phyloP scores from a whole-genome alignment of 345 rosid genomes.

The Melastoma malabathricum region DNA sequence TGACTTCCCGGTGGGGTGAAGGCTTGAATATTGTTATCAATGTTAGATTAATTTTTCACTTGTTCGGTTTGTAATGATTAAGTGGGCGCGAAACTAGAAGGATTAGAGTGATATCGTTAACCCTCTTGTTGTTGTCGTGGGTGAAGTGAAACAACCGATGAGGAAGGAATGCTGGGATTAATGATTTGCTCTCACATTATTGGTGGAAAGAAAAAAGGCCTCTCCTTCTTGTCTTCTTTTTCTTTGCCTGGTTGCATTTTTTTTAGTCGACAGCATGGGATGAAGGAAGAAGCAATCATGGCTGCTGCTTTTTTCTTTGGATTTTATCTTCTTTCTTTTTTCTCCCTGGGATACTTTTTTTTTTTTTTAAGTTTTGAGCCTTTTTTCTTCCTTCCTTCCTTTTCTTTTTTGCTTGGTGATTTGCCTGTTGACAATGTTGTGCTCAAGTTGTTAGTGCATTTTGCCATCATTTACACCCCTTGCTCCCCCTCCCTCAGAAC shows the following conservation, averaged over 20 bases:
- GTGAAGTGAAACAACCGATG: too few relatives aligned
- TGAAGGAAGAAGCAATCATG: not conserved
- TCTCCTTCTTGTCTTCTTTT: not conserved
- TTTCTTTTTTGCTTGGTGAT: slow-evolving; percentile 3
- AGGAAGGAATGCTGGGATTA: too few relatives aligned
- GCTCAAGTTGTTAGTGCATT: slow-evolving; percentile 3
- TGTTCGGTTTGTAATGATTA: too few relatives aligned
- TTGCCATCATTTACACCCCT: slow-evolving; percentile 4
- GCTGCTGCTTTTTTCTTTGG: not conserved
- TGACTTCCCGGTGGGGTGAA: too few relatives aligned
- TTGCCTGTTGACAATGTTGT: slow-evolving; percentile 6
- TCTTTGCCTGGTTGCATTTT: too few relatives aligned
- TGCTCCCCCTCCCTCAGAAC: not conserved
- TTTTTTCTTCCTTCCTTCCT: slow-evolving; percentile 1
- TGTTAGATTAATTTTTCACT: too few relatives aligned
- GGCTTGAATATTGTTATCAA: too few relatives aligned
- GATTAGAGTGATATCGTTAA: too few relatives aligned
- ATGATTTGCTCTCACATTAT: too few relatives aligned
- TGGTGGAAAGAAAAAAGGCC: not conserved
- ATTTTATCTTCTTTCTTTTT: not conserved
- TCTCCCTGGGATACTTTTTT: not conserved
- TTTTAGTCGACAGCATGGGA: too few relatives aligned
- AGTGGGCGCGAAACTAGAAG: too few relatives aligned
- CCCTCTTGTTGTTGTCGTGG: too few relatives aligned
- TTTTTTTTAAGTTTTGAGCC: not conserved